phyloP scores from a whole-genome alignment of 2,329 filamentous ascomycete genomes.

The Colletotrichum neosansevieriae region DNA sequence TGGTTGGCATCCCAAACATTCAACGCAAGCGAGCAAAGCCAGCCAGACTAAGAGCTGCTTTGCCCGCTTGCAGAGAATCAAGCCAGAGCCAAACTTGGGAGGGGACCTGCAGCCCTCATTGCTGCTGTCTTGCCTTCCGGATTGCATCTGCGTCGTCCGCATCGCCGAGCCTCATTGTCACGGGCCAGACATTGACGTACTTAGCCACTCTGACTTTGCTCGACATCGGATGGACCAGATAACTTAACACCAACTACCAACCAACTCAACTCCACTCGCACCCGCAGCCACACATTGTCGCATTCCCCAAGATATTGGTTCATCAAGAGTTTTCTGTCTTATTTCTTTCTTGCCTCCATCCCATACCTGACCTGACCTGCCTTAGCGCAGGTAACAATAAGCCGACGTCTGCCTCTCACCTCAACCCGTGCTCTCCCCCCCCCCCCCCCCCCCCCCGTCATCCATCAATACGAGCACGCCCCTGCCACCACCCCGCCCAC shows the following conservation, averaged over 20 bases:
- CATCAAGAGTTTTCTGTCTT: slow-evolving; percentile 9
- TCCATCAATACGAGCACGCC: slow-evolving; percentile 39
- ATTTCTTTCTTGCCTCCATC: slow-evolving; percentile 9
- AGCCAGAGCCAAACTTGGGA: not conserved
- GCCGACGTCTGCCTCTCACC: slow-evolving; percentile 16
- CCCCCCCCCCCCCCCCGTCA: slow-evolving; percentile 18
- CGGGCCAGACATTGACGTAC: not conserved
- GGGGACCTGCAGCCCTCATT: not conserved
- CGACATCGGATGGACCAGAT: not conserved
- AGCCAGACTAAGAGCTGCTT: slow-evolving; percentile 12
- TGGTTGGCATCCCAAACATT: slow-evolving; percentile 6
- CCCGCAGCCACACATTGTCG: not conserved
- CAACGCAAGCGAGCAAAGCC: slow-evolving; percentile 23
- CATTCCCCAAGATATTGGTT: not conserved
- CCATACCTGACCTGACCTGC: slow-evolving; percentile 11
- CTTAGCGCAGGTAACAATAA: slow-evolving; percentile 13
- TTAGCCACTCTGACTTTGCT: not conserved
- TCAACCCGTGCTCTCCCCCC: slow-evolving; percentile 23
- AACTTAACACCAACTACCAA: not conserved
- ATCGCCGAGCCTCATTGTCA: slow-evolving; percentile 10
- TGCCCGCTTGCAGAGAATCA: slow-evolving; percentile 12
- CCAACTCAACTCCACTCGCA: not conserved
- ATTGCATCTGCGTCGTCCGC: not conserved
- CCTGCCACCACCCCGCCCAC: slow-evolving; percentile 39
- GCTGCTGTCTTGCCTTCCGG: not conserved